Evolutionary conservation across 2,329 filamentous ascomycete genomes (phyloP).

Genomic region (Aspergillus fumigatus): DNA sequence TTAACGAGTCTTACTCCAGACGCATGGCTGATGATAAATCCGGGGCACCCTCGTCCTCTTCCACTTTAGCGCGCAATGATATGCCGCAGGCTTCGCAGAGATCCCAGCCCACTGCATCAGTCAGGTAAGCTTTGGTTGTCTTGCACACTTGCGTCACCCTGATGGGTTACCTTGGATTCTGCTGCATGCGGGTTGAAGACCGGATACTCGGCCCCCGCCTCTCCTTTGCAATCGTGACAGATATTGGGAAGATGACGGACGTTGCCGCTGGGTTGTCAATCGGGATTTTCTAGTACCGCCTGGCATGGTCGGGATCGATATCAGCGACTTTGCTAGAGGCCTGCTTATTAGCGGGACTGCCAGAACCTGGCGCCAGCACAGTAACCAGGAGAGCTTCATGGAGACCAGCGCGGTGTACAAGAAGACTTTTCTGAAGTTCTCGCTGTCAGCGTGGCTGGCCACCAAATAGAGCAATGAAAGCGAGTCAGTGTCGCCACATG

Average conservation of each 20-base stretch:
- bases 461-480: neutral
- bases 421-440: slow-evolving; percentile 41
- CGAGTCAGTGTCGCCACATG: slow-evolving; percentile 27
- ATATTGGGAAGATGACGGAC: slow-evolving; percentile 55
- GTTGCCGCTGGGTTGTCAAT: slow-evolving; percentile 40
- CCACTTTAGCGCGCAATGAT: slow-evolving; percentile 51
- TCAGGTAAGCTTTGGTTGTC: slow-evolving; percentile 43
- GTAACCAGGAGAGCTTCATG: slow-evolving; percentile 49
- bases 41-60: slow-evolving; percentile 51
- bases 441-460: neutral
- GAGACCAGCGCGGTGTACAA: slow-evolving; percentile 47
- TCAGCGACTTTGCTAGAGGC: slow-evolving; percentile 42
- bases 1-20: neutral
- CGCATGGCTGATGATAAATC: slow-evolving; percentile 21
- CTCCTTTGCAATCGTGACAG: slow-evolving; percentile 43
- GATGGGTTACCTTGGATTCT: slow-evolving; percentile 28
- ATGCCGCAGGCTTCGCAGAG: slow-evolving; percentile 58
- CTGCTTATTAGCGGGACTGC: slow-evolving; percentile 40
- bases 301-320: slow-evolving; percentile 43
- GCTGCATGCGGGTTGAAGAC: slow-evolving; percentile 33
- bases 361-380: slow-evolving; percentile 37
- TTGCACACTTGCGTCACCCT: slow-evolving; percentile 19
- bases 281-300: slow-evolving; percentile 19
- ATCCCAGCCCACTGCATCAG: slow-evolving; percentile 49
- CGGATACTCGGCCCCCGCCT: slow-evolving; percentile 53